These are phyloP conservation scores for Penium margaritaceum DNA, from an alignment of 139 green algal genomes.

Conservation along the genomic window DNA sequence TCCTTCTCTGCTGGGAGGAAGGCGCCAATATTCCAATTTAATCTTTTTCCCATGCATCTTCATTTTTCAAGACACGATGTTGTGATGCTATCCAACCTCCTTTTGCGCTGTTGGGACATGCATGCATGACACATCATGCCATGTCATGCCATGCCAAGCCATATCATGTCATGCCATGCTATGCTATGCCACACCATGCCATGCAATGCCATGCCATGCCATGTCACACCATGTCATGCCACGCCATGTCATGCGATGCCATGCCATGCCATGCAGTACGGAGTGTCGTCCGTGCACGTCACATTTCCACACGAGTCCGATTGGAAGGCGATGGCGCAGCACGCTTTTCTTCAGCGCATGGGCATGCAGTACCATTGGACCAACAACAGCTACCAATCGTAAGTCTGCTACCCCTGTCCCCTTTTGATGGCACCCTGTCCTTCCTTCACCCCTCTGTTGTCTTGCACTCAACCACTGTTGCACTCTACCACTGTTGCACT, in stretches of 20 bases:
- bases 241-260: too few relatives aligned
- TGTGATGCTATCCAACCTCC: too few relatives aligned
- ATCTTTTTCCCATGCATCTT: too few relatives aligned
- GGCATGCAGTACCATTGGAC: constrained; percentile 61
- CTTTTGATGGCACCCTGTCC: too few relatives aligned
- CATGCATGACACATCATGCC: too few relatives aligned
- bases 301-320: constrained; percentile 75
- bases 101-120: too few relatives aligned
- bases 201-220: background rate
- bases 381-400: constrained; percentile 47
- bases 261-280: constrained; percentile 11
- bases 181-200: background rate
- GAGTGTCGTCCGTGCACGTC: constrained; percentile 66
- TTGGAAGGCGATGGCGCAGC: constrained; percentile 51
- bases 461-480: too few relatives aligned
- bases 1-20: too few relatives aligned
- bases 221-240: background rate
- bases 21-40: too few relatives aligned
- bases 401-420: too few relatives aligned
- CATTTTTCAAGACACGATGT: too few relatives aligned
- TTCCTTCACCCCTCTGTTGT: background rate
- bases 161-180: background rate
- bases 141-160: background rate
- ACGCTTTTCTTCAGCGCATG: constrained; percentile 64
- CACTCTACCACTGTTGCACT: too few relatives aligned